These are phyloP conservation scores for Ascochyta koolunga DNA, from an alignment of 2,329 filamentous ascomycete species.

Conservation along the genomic window DNA sequence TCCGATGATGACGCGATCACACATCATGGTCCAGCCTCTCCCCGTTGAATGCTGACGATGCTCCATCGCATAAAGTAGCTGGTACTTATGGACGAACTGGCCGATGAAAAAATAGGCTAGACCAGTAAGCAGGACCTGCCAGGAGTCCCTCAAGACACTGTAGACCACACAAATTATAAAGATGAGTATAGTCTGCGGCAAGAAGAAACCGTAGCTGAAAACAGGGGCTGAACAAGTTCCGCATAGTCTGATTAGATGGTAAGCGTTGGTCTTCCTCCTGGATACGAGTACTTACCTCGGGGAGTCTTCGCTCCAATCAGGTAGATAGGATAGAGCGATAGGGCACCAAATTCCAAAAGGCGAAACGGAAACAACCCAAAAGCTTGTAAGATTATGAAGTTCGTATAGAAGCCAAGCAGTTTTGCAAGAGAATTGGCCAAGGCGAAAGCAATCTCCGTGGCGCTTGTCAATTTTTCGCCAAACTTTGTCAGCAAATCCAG, in stretches of 20 bases:
- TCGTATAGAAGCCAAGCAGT: conserved; percentile 85
- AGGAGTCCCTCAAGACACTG: conserved; percentile 81
- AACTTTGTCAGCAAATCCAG: conserved; percentile 68
- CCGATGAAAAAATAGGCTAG: conserved; percentile 82
- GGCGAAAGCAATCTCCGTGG: conserved; percentile 74
- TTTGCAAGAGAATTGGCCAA: conserved; percentile 77
- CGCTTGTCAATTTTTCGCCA: conserved; percentile 76
- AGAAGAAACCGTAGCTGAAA: conserved; percentile 95
- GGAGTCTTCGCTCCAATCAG: conserved; percentile 83
- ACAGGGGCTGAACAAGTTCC: conserved; percentile 80
- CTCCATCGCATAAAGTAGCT: conserved; percentile 97
- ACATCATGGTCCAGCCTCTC: conserved; percentile 95
- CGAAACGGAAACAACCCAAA: conserved; percentile 93
- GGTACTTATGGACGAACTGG: conserved; percentile 94
- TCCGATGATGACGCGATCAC: conserved; percentile 85
- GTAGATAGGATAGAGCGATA: conserved; percentile 81
- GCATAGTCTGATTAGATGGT: conserved; percentile 67
- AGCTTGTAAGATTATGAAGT: conserved; percentile 91
- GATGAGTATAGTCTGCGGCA: conserved; percentile 89
- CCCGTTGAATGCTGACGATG: conserved; percentile 94
- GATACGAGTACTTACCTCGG: conserved; percentile 54
- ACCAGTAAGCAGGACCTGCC: conserved; percentile 80
- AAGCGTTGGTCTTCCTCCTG: not conserved
- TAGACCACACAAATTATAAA: conserved; percentile 97
- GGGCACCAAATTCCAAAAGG: conserved; percentile 85